phyloP scores from a whole-genome alignment of 768 basidiomycete genomes.

The Podaxis rugospora region DNA sequence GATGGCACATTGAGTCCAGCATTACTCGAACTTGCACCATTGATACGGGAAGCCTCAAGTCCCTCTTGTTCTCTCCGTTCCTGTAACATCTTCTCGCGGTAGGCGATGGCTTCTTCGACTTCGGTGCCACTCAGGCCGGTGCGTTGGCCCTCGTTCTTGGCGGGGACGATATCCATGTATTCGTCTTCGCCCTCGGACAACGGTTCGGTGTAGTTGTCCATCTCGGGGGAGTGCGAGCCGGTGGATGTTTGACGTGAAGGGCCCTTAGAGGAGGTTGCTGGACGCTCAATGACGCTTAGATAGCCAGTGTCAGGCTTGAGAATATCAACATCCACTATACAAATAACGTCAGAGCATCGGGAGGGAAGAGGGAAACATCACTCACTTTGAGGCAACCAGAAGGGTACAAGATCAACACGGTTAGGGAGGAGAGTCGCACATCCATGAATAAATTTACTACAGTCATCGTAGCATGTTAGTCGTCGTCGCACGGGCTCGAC shows the following conservation, averaged over 20 bases:
- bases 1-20: conserved; percentile 17
- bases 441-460: conserved; percentile 92
- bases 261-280: conserved; percentile 44
- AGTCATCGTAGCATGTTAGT: no score
- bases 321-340: conserved; percentile 88
- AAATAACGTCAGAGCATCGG: not conserved
- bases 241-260: conserved; percentile 32
- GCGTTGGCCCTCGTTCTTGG: conserved; percentile 77
- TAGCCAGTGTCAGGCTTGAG: conserved; percentile 86
- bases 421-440: conserved; percentile 90
- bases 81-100: conserved; percentile 77
- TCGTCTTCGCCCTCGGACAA: conserved; percentile 93
- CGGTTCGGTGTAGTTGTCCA: conserved; percentile 69
- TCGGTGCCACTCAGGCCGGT: conserved; percentile 71
- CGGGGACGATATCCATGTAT: conserved; percentile 55
- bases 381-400: conserved; percentile 96
- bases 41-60: conserved; percentile 17
- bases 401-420: conserved; percentile 93
- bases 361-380: not conserved
- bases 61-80: conserved; percentile 31
- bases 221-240: conserved; percentile 15
- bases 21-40: conserved; percentile 17
- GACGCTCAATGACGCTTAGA: conserved; percentile 71
- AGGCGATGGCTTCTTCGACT: conserved; percentile 82
- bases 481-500: no score